Conservation (phyloP, 768 basidiomycete species). For the Macrolepiota dolichaula region DNA sequence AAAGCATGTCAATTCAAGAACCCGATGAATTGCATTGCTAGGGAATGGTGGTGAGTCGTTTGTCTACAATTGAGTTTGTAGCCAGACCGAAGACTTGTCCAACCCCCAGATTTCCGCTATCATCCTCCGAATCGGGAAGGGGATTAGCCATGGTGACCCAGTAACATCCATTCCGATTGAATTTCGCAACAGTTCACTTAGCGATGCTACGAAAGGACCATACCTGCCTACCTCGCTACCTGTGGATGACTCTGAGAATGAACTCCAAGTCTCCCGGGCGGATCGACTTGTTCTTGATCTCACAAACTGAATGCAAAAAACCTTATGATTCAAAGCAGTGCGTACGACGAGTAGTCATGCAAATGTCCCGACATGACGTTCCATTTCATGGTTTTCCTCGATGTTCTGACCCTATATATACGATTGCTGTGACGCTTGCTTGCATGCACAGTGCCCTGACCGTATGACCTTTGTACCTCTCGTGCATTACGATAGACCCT, state of each 20-base stretch:
- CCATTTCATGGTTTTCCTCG: no score
- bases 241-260: neutral
- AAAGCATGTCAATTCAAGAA: neutral
- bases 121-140: conserved; percentile 4
- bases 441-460: no score
- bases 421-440: no score
- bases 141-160: neutral
- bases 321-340: no score
- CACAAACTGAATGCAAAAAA: neutral
- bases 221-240: neutral
- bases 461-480: no score
- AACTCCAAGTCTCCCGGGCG: neutral
- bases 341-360: no score
- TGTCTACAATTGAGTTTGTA: neutral
- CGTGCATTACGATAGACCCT: no score
- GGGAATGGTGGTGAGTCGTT: neutral
- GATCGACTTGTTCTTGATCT: neutral
- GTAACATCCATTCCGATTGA: neutral
- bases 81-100: neutral
- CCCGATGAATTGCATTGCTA: neutral
- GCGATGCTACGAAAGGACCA: neutral
- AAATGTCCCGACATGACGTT: no score
- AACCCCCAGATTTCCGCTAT: neutral
- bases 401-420: no score
- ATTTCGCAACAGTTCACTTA: neutral